phyloP scores from a whole-genome alignment of 371 early-diverging fungal species.

The Caulochytrium protostelioides region DNA sequence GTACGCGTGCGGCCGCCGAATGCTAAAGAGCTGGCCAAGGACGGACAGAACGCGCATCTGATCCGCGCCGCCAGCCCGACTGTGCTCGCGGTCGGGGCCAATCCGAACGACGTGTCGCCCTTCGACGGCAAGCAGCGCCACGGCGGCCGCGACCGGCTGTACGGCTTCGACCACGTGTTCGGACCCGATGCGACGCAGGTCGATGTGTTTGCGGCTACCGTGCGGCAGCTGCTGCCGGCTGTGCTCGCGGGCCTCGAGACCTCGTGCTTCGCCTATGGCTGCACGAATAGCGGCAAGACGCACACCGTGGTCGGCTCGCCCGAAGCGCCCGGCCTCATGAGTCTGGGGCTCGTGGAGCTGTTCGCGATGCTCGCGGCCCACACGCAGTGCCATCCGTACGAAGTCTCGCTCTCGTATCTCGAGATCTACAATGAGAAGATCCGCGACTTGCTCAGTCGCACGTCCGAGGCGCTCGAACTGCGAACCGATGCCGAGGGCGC shows the following conservation, averaged over 20 bases:
- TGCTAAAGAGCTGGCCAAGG: no score
- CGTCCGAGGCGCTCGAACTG: conserved; percentile 26
- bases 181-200: conserved; percentile 26
- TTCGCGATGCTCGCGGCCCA: conserved; percentile 30
- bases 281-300: conserved; percentile 82
- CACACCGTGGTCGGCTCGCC: conserved; percentile 54
- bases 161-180: conserved; percentile 39
- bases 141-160: conserved; percentile 12
- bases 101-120: no score
- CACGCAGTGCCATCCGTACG: conserved; percentile 2
- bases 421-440: conserved; percentile 95
- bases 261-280: conserved; percentile 35
- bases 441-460: conserved; percentile 46
- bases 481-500: conserved; percentile 43
- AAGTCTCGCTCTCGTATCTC: conserved; percentile 51
- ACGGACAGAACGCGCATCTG: no score
- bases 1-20: no score
- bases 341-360: conserved; percentile 45
- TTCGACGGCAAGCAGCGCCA: no score
- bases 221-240: conserved; percentile 21
- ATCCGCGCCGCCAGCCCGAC: no score
- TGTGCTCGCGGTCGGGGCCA: no score
- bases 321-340: conserved; percentile 45
- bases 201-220: conserved; percentile 31
- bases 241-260: conserved; percentile 22